Evolutionary conservation across 2,329 filamentous ascomycete species (phyloP), one percentile per base, ranked within the genome.

Genomic region (Aspergillus terreus): DNA sequence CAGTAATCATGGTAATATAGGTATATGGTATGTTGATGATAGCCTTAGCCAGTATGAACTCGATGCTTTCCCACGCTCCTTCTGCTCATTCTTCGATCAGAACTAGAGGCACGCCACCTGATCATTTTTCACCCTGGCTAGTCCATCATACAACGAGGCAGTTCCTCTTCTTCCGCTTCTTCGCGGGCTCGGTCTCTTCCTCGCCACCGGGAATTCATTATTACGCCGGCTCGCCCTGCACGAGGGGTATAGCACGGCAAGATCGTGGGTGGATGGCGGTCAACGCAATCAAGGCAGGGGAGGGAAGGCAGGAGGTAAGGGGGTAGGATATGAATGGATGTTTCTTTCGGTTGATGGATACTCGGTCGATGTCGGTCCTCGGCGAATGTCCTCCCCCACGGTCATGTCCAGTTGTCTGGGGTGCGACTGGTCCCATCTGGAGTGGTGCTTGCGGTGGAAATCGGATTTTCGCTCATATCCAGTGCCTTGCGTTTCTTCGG

Each of bases 321-420:
- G 35, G 35, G 35, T 38, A 6, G 35, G 6, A 38, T 3, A 11
- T n/a, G 35, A 11, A 38, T 6, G 14, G 15, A 38, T 38, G 35
- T 7, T 4, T n/a, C 14, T 38, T n/a, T n/a, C 27, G 27, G 27
- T 30, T 30, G 27, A 11, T 30, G 27, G 10, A 30, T 7, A 30
- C 27, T 30, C 9, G 27, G 27, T 9, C 27, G 27, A 11, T 30
- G 35, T 38, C 10, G 35, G 35, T 38, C 10, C 14, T 38, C 14
- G 35, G 35, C 3, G 15, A 17, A 9, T 38, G 15, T 38, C 15
- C 14, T n/a, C 35, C 11, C 15, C 35, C 14, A 6, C 6, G 14
- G 12, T 47, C 35, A 47, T 25, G 46, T 35, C 46, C 46, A 47
- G 33, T 35, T 35, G 21, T 47, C 35, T 7, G 46, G 46, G 35